Evolutionary conservation across 176 grass and related monocot species (phyloP).

Genomic region (Miscanthus lutarioriparius): DNA sequence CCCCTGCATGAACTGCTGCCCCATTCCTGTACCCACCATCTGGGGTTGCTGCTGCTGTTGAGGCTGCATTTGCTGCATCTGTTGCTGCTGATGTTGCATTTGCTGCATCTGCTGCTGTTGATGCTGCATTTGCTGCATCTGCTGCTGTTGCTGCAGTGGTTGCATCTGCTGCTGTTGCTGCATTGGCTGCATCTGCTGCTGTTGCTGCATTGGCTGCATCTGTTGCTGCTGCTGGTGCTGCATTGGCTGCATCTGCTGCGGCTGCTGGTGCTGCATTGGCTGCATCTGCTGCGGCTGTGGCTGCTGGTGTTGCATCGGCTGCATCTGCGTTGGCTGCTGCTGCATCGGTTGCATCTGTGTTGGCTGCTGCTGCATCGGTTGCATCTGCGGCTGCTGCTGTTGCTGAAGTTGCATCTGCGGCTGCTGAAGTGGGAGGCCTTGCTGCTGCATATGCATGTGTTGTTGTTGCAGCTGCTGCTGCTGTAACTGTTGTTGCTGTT

Average conservation of each 20-base stretch:
- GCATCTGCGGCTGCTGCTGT: constrained; percentile 26
- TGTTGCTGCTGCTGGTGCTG: constrained; percentile 43
- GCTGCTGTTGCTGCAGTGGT: constrained; percentile 36
- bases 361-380: constrained; percentile 37
- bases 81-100: constrained; percentile 27
- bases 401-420: constrained; percentile 26
- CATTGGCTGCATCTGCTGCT: constrained; percentile 18
- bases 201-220: no score
- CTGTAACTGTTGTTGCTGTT: constrained; percentile 40
- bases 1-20: constrained; percentile 70
- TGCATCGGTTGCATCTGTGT: constrained; percentile 35
- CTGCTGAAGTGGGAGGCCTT: constrained; percentile 43
- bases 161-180: constrained; percentile 12
- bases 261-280: constrained; percentile 33
- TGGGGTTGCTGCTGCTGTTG: constrained; percentile 43
- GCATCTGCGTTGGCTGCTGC: constrained; percentile 11
- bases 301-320: neutral
- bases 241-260: neutral
- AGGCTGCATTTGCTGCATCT: constrained; percentile 23
- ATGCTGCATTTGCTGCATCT: constrained; percentile 41
- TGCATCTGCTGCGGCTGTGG: constrained; percentile 19
- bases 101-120: constrained; percentile 33
- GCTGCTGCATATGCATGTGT: constrained; percentile 59
- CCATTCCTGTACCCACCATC: constrained; percentile 69
- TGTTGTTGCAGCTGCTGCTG: constrained; percentile 52